Evolutionary conservation across 257 asterid species (phyloP).

Genomic region (Leptodermis oblonga): DNA sequence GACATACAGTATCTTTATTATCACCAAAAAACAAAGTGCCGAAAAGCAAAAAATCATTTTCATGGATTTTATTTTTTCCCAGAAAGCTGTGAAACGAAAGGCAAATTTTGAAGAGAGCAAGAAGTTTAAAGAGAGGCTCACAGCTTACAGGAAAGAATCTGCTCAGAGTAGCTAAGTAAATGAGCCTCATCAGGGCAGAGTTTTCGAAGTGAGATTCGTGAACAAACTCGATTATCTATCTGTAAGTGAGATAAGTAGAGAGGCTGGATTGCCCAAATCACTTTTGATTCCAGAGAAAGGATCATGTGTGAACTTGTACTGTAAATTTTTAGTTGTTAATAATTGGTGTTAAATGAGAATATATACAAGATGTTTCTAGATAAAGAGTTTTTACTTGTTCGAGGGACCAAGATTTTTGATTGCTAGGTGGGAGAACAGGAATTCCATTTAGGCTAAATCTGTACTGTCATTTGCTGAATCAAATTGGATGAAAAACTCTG

Average conservation of each 20-base stretch:
- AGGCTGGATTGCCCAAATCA: neutral
- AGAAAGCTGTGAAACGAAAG: constrained; percentile 83
- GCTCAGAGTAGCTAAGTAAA: constrained; percentile 23
- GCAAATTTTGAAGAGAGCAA: constrained; percentile 88
- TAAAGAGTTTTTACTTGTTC: neutral
- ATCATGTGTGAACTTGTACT: neutral
- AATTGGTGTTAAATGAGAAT: neutral
- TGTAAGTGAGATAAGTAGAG: too few species aligned
- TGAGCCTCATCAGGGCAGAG: constrained; percentile 19
- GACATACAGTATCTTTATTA: neutral
- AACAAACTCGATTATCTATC: neutral
- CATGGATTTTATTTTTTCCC: constrained; percentile 13
- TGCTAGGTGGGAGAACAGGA: neutral
- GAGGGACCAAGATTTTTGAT: neutral
- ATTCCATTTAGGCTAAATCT: neutral
- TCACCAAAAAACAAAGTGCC: neutral
- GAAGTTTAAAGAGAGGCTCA: constrained; percentile 46
- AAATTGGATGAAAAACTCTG: too few species aligned
- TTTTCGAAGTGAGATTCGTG: neutral
- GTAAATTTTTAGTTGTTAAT: neutral
- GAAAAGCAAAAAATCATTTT: neutral
- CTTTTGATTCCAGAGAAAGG: neutral
- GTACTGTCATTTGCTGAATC: neutral
- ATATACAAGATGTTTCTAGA: neutral
- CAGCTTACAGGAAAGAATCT: constrained; percentile 36